Conservation (phyloP, 305 asterid genomes). For the Salvia sclarea region DNA sequence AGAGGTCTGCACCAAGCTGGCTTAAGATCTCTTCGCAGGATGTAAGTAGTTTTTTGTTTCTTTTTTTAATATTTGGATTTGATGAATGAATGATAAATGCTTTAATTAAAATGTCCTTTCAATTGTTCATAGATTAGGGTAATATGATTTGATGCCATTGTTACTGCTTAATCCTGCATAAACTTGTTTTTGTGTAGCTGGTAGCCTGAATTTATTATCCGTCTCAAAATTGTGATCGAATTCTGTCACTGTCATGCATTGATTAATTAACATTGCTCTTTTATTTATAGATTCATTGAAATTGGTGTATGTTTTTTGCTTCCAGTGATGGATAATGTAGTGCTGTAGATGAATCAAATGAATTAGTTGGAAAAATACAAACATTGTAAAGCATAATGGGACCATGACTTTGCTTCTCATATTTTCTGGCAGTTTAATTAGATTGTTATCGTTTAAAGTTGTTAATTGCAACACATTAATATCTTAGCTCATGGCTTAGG, state of each 20-base stretch:
- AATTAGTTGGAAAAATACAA: conserved; percentile 1
- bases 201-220: not conserved
- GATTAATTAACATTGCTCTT: not conserved
- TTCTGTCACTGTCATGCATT: too few species aligned
- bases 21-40: conserved; percentile 42
- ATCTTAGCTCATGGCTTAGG: not conserved
- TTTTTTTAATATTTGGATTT: not conserved
- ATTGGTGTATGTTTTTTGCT: not conserved
- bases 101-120: not conserved
- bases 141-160: not conserved
- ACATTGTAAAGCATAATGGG: not conserved
- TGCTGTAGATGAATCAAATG: not conserved
- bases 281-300: not conserved
- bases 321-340: not conserved
- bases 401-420: too few species aligned
- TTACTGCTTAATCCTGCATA: not conserved
- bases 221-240: not conserved
- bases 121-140: too few species aligned
- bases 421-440: too few species aligned
- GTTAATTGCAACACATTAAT: not conserved
- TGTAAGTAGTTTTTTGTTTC: conserved; percentile 19
- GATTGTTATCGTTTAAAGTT: too few species aligned
- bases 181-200: not conserved
- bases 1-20: conserved; percentile 48
- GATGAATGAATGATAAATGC: not conserved